Conservation (phyloP, 257 asterid genomes). For the Ilex aquifolium region DNA sequence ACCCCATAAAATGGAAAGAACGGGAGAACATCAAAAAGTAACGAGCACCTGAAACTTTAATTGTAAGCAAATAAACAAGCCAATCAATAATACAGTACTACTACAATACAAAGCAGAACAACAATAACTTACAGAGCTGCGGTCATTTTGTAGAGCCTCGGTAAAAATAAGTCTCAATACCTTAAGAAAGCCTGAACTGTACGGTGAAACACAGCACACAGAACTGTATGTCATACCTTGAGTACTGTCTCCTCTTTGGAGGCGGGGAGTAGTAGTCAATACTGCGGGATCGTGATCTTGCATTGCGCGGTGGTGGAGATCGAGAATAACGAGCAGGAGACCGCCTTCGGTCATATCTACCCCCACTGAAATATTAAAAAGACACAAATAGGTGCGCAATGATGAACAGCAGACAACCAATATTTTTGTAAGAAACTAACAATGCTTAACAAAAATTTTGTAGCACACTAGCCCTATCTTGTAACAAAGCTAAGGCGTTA, state of each 20-base stretch:
- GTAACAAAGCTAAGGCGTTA: no score
- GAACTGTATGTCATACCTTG: slow-evolving; percentile 38
- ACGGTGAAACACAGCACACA: neutral
- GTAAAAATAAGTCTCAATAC: neutral
- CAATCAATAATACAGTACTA: no score
- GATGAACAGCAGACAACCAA: no score
- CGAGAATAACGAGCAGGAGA: slow-evolving; percentile 78
- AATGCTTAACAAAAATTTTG: no score
- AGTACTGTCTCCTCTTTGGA: slow-evolving; percentile 57
- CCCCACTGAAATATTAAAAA: slow-evolving; percentile 32
- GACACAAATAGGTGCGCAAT: no score
- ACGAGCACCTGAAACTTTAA: no score
- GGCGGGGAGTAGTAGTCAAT: slow-evolving; percentile 72
- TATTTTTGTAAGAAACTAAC: no score
- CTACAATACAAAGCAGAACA: no score
- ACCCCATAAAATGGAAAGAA: neutral
- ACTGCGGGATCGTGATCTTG: slow-evolving; percentile 49
- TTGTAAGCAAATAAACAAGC: no score
- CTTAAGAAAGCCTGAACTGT: neutral
- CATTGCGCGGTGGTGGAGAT: slow-evolving; percentile 71
- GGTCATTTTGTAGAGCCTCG: no score
- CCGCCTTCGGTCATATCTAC: slow-evolving; percentile 71
- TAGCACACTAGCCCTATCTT: no score
- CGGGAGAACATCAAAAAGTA: neutral
- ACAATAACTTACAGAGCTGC: no score